phyloP scores from a whole-genome alignment of 345 rosid genomes.

The Capsella bursapastoris region DNA sequence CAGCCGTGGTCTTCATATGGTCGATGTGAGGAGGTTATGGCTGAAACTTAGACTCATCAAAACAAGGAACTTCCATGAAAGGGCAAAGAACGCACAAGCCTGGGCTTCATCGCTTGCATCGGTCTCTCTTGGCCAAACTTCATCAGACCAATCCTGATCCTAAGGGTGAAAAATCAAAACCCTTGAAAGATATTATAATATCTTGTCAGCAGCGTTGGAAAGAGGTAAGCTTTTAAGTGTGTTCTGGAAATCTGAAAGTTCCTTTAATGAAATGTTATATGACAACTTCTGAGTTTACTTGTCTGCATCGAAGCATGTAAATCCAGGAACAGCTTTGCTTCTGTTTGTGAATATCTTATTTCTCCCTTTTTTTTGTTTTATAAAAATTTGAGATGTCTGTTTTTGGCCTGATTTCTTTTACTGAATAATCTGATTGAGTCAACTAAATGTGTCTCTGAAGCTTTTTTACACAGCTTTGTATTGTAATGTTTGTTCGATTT shows the following conservation, averaged over 20 bases:
- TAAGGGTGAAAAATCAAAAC: conserved; percentile 26
- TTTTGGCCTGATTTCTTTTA: conserved; percentile 22
- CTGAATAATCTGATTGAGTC: conserved; percentile 27
- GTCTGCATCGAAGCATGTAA: conserved; percentile 37
- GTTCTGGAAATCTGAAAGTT: conserved; percentile 33
- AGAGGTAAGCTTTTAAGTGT: conserved; percentile 34
- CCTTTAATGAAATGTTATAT: conserved; percentile 24
- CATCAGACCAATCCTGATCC: conserved; percentile 59
- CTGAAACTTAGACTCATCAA: conserved; percentile 68
- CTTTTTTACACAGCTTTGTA: neutral
- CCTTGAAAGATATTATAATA: conserved; percentile 16
- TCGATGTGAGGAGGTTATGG: conserved; percentile 90
- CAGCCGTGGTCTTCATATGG: conserved; percentile 64
- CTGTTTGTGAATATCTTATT: conserved; percentile 35
- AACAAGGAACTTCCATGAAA: conserved; percentile 72
- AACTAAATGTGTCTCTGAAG: neutral
- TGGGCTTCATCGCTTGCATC: conserved; percentile 96
- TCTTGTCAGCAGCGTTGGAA: conserved; percentile 32
- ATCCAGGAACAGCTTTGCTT: conserved; percentile 40
- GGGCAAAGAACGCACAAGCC: conserved; percentile 81
- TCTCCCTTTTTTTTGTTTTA: conserved; percentile 16
- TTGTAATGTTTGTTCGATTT: conserved; percentile 5
- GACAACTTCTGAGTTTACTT: conserved; percentile 30
- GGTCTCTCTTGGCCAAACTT: conserved; percentile 78
- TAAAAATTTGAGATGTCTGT: conserved; percentile 38